Percentiles rank a stretch among this genome's conserved stretches.
phyloP scores from a whole-genome alignment of 208 protist species.

The Porcisia hertigi region DNA sequence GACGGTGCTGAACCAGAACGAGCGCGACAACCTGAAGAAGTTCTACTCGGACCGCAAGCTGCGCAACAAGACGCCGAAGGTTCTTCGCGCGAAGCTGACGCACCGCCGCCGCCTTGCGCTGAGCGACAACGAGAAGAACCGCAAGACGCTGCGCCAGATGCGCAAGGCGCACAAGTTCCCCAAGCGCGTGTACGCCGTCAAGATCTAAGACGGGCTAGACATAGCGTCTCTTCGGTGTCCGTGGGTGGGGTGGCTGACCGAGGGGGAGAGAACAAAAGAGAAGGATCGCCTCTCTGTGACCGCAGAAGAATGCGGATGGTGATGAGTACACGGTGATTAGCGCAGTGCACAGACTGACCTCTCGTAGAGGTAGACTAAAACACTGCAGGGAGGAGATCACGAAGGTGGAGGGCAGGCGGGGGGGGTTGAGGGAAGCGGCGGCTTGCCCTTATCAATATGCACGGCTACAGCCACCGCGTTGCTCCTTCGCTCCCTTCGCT shows the following conservation, averaged over 20 bases:
- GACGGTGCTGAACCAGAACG: slow-evolving; percentile 97
- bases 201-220: slow-evolving; percentile 56
- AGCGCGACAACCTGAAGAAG: slow-evolving; percentile 91
- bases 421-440: neutral
- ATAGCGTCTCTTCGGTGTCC: no score
- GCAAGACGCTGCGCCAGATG: slow-evolving; percentile 84
- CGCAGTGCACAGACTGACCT: neutral
- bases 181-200: slow-evolving; percentile 88
- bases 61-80: slow-evolving; percentile 73
- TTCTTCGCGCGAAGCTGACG: slow-evolving; percentile 86
- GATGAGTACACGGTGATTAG: neutral
- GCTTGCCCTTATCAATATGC: neutral
- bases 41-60: slow-evolving; percentile 95
- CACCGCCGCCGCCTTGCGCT: slow-evolving; percentile 87
- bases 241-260: neutral
- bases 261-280: neutral
- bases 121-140: slow-evolving; percentile 87
- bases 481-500: neutral
- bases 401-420: neutral
- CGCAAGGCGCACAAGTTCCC: slow-evolving; percentile 82
- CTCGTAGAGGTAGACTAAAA: neutral
- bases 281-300: neutral
- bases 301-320: no score
- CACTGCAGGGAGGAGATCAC: no score
- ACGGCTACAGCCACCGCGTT: neutral